Evolutionary conservation across 257 asterid species (phyloP).

Genomic region (Scutellaria barbata): DNA sequence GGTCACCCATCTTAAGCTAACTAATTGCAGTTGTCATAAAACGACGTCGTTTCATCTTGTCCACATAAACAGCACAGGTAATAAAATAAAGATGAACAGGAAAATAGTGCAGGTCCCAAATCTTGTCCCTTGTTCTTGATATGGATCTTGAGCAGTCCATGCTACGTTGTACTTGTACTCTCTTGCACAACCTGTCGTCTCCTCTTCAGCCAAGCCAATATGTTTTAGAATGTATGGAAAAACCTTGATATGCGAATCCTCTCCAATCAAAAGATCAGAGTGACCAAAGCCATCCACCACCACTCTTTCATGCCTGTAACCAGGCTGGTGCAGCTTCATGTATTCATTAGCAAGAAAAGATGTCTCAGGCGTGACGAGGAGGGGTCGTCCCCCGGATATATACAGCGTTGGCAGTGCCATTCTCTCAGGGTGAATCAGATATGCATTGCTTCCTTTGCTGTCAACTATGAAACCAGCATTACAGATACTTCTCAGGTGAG

Average conservation of each 20-base stretch:
- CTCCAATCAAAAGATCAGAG: slow-evolving; percentile 60
- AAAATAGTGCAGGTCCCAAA: slow-evolving; percentile 17
- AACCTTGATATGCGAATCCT: slow-evolving; percentile 44
- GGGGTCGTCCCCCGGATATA: slow-evolving; percentile 51
- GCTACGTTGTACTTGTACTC: slow-evolving; percentile 39
- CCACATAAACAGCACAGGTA: slow-evolving; percentile 24
- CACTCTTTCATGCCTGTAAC: slow-evolving; percentile 52
- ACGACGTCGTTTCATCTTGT: too few relatives aligned
- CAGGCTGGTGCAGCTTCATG: slow-evolving; percentile 66
- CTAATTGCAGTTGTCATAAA: too few relatives aligned
- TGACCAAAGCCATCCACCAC: slow-evolving; percentile 63
- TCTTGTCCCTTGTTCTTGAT: slow-evolving; percentile 30
- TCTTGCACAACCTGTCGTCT: not conserved
- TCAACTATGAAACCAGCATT: slow-evolving; percentile 56
- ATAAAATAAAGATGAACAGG: slow-evolving; percentile 12
- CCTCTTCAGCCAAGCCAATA: slow-evolving; percentile 49
- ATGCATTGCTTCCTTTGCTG: slow-evolving; percentile 42
- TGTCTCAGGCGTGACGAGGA: slow-evolving; percentile 53
- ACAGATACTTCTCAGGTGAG: slow-evolving; percentile 57
- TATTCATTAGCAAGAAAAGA: slow-evolving; percentile 60
- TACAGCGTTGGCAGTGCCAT: slow-evolving; percentile 54
- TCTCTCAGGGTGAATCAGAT: slow-evolving; percentile 57
- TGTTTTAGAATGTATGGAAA: slow-evolving; percentile 50
- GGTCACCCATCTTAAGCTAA: too few relatives aligned
- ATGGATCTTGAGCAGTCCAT: slow-evolving; percentile 50